phyloP scores from a whole-genome alignment of 148 eudicot species.

The Amaranthus hypochondriacus region DNA sequence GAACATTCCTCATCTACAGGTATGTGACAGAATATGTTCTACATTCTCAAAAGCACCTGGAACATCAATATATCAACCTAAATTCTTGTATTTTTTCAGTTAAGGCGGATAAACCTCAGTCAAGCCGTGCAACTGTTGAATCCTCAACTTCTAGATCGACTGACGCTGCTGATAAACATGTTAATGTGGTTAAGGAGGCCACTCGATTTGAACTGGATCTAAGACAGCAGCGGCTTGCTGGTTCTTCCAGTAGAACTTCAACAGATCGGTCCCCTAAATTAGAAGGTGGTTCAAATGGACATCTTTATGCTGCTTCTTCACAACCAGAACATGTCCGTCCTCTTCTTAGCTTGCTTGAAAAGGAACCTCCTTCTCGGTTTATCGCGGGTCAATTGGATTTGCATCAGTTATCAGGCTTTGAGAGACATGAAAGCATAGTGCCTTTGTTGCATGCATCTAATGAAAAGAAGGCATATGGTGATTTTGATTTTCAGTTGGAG shows the following conservation, averaged over 20 bases:
- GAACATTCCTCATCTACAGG: constrained; percentile 42
- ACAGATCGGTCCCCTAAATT: constrained; percentile 50
- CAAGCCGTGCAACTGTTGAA: constrained; percentile 44
- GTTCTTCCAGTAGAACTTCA: constrained; percentile 45
- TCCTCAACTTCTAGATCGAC: constrained; percentile 46
- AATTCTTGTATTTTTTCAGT: constrained; percentile 33
- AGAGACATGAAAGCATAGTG: constrained; percentile 74
- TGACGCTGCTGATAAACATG: constrained; percentile 53
- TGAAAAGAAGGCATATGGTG: constrained; percentile 79
- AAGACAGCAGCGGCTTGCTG: constrained; percentile 46
- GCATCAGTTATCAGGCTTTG: constrained; percentile 68
- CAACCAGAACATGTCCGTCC: constrained; percentile 87
- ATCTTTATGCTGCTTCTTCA: constrained; percentile 33
- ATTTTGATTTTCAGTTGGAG: constrained; percentile 78
- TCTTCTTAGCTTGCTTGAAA: constrained; percentile 86
- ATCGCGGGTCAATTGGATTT: constrained; percentile 88
- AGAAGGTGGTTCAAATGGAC: constrained; percentile 58
- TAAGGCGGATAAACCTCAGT: constrained; percentile 56
- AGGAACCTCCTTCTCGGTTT: constrained; percentile 88
- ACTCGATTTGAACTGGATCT: constrained; percentile 50
- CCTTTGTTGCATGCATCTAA: constrained; percentile 77
- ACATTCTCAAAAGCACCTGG: constrained; percentile 18
- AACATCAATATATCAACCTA: constrained; percentile 21
- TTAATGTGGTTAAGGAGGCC: constrained; percentile 43
- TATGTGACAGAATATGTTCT: constrained; percentile 39